Conservation (phyloP, 108 stramenopile species). For the Nitzschia palea region DNA sequence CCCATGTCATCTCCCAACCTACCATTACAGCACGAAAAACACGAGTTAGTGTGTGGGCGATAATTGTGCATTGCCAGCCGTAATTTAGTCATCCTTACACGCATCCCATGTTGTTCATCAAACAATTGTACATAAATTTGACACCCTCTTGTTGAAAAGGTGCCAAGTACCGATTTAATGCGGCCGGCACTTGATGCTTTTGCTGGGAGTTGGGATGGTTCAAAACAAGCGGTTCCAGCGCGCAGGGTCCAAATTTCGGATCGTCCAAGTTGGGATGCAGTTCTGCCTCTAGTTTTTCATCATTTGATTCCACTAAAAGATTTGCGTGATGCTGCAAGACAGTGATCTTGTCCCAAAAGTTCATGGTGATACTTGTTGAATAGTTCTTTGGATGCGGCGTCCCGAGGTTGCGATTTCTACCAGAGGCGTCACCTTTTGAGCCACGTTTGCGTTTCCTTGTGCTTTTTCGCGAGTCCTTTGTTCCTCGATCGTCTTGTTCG, state of each 20-base stretch:
- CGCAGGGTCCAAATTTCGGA: slow-evolving; percentile 71
- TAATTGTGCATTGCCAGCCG: background rate
- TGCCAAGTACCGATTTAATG: slow-evolving; percentile 77
- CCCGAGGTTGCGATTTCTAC: no score
- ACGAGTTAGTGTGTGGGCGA: background rate
- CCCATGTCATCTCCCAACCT: slow-evolving; percentile 65
- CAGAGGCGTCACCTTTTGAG: background rate
- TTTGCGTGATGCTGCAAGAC: background rate
- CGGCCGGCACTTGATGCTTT: slow-evolving; percentile 64
- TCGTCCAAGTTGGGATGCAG: slow-evolving; percentile 64
- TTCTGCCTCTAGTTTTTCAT: background rate
- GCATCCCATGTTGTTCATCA: slow-evolving; percentile 53
- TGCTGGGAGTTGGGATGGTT: slow-evolving; percentile 7
- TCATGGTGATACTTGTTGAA: no score
- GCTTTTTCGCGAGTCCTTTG: background rate
- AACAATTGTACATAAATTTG: slow-evolving; percentile 68
- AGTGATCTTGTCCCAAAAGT: background rate
- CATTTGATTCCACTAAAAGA: background rate
- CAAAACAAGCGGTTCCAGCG: slow-evolving; percentile 33
- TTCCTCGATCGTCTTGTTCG: background rate
- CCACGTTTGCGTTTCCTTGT: background rate
- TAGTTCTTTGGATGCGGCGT: background rate
- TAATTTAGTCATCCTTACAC: background rate
- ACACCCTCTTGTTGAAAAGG: slow-evolving; percentile 78
- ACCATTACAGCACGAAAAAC: slow-evolving; percentile 6